phyloP scores from a whole-genome alignment of 345 rosid genomes.

The Acer saccharum region DNA sequence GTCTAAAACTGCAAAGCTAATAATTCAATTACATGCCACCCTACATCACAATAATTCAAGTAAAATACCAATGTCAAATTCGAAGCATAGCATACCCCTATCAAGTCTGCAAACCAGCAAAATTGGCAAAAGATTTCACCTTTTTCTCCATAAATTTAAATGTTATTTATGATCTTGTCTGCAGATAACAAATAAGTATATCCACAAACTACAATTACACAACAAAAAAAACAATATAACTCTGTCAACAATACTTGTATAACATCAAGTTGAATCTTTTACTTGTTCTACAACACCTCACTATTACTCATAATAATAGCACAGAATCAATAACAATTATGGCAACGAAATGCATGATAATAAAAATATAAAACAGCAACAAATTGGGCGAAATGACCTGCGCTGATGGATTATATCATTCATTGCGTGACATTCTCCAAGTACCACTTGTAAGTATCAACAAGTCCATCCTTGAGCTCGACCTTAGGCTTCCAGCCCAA shows the following conservation, averaged over 20 bases:
- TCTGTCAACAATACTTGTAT: neutral
- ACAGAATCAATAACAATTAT: neutral
- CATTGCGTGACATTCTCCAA: conserved; percentile 63
- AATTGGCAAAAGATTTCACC: neutral
- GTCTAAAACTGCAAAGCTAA: too few species aligned
- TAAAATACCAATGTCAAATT: too few species aligned
- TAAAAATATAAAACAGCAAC: neutral
- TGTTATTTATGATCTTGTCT: neutral
- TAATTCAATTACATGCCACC: too few species aligned
- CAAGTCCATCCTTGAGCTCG: conserved; percentile 73
- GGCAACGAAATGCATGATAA: neutral
- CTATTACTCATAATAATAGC: neutral
- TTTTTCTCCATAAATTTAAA: neutral
- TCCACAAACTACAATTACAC: neutral
- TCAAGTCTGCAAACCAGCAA: neutral
- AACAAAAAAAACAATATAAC: neutral
- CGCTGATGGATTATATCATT: neutral
- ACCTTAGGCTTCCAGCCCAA: conserved; percentile 87
- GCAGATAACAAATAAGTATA: neutral
- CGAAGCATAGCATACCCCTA: too few species aligned
- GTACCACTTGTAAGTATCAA: conserved; percentile 87
- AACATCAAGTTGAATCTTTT: neutral
- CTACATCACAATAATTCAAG: too few species aligned
- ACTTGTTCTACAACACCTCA: neutral
- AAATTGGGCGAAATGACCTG: neutral